Percentiles rank a stretch among this genome's conserved stretches.
phyloP scores from a whole-genome alignment of 805 yeast genomes.

The Yarrowia divulgata region DNA sequence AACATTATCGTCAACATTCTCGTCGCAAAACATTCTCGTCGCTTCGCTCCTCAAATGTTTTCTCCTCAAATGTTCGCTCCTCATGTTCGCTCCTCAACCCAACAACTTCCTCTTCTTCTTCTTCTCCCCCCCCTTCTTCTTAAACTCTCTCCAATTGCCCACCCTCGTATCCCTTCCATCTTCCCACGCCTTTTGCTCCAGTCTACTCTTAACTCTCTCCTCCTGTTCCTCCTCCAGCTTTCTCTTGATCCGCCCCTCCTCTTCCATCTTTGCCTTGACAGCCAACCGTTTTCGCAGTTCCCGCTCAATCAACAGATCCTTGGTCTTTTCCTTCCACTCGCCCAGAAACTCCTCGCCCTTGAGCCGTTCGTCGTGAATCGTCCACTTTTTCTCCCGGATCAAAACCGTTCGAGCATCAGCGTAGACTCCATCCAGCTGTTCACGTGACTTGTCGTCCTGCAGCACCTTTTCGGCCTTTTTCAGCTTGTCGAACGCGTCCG shows the following conservation, averaged over 20 bases:
- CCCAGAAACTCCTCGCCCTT: conserved; percentile 51
- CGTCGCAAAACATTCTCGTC: background rate
- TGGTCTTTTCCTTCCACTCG: conserved; percentile 56
- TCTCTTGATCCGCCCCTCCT: conserved; percentile 53
- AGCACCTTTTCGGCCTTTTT: conserved; percentile 61
- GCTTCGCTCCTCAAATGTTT: background rate
- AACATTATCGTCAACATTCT: background rate
- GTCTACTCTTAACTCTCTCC: conserved; percentile 50
- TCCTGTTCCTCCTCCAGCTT: conserved; percentile 50
- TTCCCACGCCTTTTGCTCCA: conserved; percentile 64
- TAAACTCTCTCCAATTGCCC: conserved; percentile 63
- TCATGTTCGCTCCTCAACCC: background rate
- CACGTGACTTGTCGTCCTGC: conserved; percentile 53
- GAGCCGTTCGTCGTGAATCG: conserved; percentile 52
- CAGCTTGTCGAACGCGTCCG: conserved; percentile 66
- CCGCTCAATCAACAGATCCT: conserved; percentile 56
- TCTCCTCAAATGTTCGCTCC: too few species aligned
- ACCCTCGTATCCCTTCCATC: conserved; percentile 65
- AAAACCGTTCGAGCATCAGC: conserved; percentile 55
- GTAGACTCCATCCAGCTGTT: conserved; percentile 56
- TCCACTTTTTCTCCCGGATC: conserved; percentile 52
- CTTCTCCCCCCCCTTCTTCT: conserved; percentile 56
- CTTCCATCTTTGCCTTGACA: conserved; percentile 54
- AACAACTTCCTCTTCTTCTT: conserved; percentile 53
- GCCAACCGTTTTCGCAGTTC: conserved; percentile 56